These are phyloP conservation scores for Royoungia palumana DNA, from an alignment of 768 basidiomycete species.

Conservation along the genomic window DNA sequence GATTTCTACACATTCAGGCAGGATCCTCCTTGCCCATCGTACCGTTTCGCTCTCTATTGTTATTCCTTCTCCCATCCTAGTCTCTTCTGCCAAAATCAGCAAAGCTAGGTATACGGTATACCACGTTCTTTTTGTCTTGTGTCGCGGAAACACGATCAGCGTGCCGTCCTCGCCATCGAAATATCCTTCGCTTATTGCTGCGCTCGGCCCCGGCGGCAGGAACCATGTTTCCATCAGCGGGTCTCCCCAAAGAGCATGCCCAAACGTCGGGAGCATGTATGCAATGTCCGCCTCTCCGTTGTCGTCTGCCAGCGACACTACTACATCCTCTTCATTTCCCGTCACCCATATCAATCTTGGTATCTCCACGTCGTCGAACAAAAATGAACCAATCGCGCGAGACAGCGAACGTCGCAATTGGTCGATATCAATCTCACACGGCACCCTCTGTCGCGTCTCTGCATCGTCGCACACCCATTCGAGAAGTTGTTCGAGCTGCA, in stretches of 20 bases:
- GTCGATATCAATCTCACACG: slow-evolving; percentile 29
- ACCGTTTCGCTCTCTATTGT: slow-evolving; percentile 29
- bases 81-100: slow-evolving; percentile 48
- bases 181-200: slow-evolving; percentile 62
- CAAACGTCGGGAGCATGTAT: slow-evolving; percentile 39
- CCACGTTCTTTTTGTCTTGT: slow-evolving; percentile 75
- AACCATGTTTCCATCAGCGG: slow-evolving; percentile 70
- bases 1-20: slow-evolving; percentile 39
- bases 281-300: slow-evolving; percentile 27
- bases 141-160: slow-evolving; percentile 56
- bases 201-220: slow-evolving; percentile 43
- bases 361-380: slow-evolving; percentile 75
- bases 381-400: slow-evolving; percentile 69
- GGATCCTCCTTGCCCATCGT: slow-evolving; percentile 39
- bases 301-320: slow-evolving; percentile 38
- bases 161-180: slow-evolving; percentile 39
- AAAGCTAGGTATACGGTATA: slow-evolving; percentile 65
- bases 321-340: slow-evolving; percentile 55
- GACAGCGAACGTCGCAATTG: slow-evolving; percentile 51
- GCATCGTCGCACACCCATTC: slow-evolving; percentile 34
- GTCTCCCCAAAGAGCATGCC: slow-evolving; percentile 71
- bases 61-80: slow-evolving; percentile 11
- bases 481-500: slow-evolving; percentile 55
- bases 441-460: slow-evolving; percentile 12
- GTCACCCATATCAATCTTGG: slow-evolving; percentile 67